These are phyloP conservation scores for Nevesoporus exiguus DNA, from an alignment of 768 basidiomycete genomes.

Conservation along the genomic window DNA sequence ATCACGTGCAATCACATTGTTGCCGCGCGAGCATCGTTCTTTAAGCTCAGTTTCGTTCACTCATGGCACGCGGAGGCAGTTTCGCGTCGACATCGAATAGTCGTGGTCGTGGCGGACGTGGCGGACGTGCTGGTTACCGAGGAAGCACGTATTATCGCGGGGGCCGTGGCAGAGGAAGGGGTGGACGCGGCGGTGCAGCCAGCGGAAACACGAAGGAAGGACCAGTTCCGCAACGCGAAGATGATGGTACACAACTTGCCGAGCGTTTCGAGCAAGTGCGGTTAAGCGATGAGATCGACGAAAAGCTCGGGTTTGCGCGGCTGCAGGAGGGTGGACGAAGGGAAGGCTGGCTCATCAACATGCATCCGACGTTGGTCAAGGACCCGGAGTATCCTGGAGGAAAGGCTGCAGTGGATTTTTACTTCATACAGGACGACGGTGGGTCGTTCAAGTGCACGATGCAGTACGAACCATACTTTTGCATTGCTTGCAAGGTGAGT, in stretches of 20 bases:
- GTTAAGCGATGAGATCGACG: constrained; percentile 84
- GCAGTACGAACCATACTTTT: constrained; percentile 93
- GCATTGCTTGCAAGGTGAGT: constrained; percentile 82
- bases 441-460: constrained; percentile 93
- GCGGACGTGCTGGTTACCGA: constrained; percentile 35
- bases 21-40: constrained; percentile 8
- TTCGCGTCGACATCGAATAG: constrained; percentile 57
- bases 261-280: constrained; percentile 82
- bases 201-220: constrained; percentile 40
- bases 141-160: constrained; percentile 40
- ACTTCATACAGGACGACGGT: constrained; percentile 97
- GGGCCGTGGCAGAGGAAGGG: constrained; percentile 48
- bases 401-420: constrained; percentile 89
- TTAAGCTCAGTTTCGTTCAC: background rate
- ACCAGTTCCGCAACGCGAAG: constrained; percentile 65
- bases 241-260: constrained; percentile 84
- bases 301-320: constrained; percentile 83
- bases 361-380: constrained; percentile 95
- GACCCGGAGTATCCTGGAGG: constrained; percentile 83
- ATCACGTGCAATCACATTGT: constrained; percentile 16
- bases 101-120: constrained; percentile 37
- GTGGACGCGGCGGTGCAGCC: constrained; percentile 30
- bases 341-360: constrained; percentile 96
- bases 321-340: constrained; percentile 72
- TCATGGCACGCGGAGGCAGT: constrained; percentile 44